phyloP scores from a whole-genome alignment of 257 asterid genomes.

The Ligustrum vulgare region DNA sequence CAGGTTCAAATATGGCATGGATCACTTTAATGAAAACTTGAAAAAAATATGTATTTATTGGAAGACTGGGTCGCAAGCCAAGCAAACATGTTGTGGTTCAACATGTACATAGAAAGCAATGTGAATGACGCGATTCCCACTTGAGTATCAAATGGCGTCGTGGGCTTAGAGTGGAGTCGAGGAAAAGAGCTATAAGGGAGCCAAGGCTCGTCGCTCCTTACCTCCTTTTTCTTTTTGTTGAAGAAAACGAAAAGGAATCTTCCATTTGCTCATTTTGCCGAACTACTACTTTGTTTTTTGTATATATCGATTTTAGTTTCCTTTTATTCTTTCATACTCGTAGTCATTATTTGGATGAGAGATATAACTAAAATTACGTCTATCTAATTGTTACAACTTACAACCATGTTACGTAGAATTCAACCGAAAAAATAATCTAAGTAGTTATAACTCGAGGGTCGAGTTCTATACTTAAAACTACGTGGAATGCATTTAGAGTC shows the following conservation, averaged over 20 bases:
- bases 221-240: background rate
- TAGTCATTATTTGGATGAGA: background rate
- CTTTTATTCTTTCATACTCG: background rate
- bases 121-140: background rate
- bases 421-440: background rate
- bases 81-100: conserved; percentile 6
- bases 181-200: conserved; percentile 10
- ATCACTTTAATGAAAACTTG: background rate
- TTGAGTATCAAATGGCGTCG: background rate
- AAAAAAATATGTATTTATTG: background rate
- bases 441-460: background rate
- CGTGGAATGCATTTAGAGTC: background rate
- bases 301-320: conserved; percentile 4
- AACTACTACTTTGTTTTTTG: background rate
- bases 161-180: conserved; percentile 47
- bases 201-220: conserved; percentile 29
- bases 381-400: too few relatives aligned
- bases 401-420: too few relatives aligned
- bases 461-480: background rate
- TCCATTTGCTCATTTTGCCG: conserved; percentile 38
- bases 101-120: background rate
- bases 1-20: conserved; percentile 28
- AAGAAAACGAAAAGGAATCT: conserved; percentile 21
- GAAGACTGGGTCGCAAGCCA: background rate
- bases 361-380: too few relatives aligned